These are phyloP conservation scores for Fusarium euwallaceae DNA, from an alignment of 2,329 filamentous ascomycete species.

Conservation along the genomic window DNA sequence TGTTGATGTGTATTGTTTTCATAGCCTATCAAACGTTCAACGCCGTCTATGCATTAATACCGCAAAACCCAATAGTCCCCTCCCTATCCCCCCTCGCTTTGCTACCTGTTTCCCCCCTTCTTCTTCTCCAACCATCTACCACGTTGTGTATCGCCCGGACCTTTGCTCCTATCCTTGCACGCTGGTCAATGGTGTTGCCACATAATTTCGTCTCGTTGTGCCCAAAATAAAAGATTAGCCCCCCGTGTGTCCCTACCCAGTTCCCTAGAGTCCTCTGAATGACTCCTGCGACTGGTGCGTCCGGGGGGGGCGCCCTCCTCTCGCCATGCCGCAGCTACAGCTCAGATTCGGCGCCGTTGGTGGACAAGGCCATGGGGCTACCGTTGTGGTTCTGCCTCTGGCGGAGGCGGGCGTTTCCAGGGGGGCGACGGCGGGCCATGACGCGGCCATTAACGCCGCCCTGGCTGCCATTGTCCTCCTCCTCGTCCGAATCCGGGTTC, in stretches of 20 bases:
- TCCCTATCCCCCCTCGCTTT: slow-evolving; percentile 8
- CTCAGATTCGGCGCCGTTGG: slow-evolving; percentile 70
- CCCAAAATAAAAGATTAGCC: not conserved
- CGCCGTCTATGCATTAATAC: slow-evolving; percentile 52
- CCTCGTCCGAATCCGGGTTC: slow-evolving; percentile 69
- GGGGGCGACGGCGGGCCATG: slow-evolving; percentile 58
- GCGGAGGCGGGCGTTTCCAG: slow-evolving; percentile 57
- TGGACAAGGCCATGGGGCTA: slow-evolving; percentile 69
- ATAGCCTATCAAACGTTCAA: slow-evolving; percentile 49
- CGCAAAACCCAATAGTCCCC: slow-evolving; percentile 36
- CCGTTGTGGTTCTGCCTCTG: slow-evolving; percentile 64
- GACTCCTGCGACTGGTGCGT: not conserved
- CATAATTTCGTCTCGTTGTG: slow-evolving; percentile 14
- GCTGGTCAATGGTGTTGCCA: slow-evolving; percentile 15
- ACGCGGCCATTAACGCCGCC: slow-evolving; percentile 57
- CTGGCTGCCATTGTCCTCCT: slow-evolving; percentile 64
- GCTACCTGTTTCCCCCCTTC: slow-evolving; percentile 11
- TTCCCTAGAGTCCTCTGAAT: not conserved
- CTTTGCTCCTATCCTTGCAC: not conserved
- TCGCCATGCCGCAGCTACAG: slow-evolving; percentile 54
- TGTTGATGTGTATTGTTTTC: slow-evolving; percentile 40
- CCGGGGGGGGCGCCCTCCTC: not conserved
- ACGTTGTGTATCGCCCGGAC: slow-evolving; percentile 8
- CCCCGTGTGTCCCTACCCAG: not conserved
- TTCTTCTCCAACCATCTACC: slow-evolving; percentile 22